These are phyloP conservation scores for Amborella trichopoda DNA, from an alignment of 164 flowering plant genomes.

Conservation along the genomic window DNA sequence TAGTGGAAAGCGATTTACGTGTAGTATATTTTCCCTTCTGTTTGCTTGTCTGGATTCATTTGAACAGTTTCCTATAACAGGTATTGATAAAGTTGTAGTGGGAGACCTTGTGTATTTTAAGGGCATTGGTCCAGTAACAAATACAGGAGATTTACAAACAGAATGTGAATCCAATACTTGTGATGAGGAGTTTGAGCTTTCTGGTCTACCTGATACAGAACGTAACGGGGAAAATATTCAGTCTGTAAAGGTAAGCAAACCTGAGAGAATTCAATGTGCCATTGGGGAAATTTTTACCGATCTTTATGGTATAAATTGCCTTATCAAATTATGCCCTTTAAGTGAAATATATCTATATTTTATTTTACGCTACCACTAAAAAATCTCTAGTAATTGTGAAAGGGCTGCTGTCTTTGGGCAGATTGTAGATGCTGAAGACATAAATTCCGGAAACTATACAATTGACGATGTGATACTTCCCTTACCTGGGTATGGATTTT, in stretches of 20 bases:
- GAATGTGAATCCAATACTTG: conserved; percentile 24
- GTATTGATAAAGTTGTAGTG: conserved; percentile 44
- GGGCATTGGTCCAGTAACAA: conserved; percentile 22
- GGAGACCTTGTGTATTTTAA: conserved; percentile 81
- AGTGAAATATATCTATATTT: too few species aligned
- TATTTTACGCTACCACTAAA: too few species aligned
- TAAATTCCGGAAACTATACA: conserved; percentile 38
- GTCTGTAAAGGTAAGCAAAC: conserved; percentile 47
- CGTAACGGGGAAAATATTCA: conserved; percentile 27
- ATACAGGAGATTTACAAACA: conserved; percentile 8
- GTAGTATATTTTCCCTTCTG: too few species aligned
- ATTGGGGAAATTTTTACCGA: too few species aligned
- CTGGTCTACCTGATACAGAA: conserved; percentile 18
- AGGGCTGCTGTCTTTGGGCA: conserved; percentile 22
- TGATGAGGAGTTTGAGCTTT: conserved; percentile 29
- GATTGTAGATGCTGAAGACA: conserved; percentile 55
- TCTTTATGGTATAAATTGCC: too few species aligned
- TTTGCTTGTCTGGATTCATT: too few species aligned
- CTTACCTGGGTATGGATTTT: conserved; percentile 68
- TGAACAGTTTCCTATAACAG: conserved; percentile 33
- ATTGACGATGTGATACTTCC: conserved; percentile 84
- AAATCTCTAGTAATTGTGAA: too few species aligned
- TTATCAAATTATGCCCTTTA: too few species aligned
- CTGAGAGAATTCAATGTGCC: too few species aligned
- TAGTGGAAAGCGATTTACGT: too few species aligned